phyloP scores from a whole-genome alignment of 2,329 filamentous ascomycete species.

The Ambrosiella beaveri region DNA sequence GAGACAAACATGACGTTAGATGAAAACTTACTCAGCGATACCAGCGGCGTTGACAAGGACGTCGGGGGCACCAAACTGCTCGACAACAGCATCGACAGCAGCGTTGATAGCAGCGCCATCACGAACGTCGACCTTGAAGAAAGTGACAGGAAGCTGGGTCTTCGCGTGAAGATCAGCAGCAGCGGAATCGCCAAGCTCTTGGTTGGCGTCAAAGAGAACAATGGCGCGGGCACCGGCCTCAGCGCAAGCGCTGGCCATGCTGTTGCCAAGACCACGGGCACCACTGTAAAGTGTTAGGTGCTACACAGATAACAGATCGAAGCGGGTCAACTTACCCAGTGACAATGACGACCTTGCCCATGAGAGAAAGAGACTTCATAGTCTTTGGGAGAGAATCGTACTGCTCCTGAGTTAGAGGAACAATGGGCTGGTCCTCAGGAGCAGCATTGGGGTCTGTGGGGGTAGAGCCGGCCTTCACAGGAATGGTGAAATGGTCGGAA shows the following conservation, averaged over 20 bases:
- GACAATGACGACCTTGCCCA: constrained; percentile 53
- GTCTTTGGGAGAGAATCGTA: constrained; percentile 43
- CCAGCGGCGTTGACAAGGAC: constrained; percentile 67
- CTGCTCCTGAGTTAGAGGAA: constrained; percentile 35
- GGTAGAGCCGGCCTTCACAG: constrained; percentile 29
- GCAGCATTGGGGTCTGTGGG: constrained; percentile 24
- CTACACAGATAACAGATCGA: not conserved
- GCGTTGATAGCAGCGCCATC: constrained; percentile 52
- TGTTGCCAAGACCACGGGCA: constrained; percentile 59
- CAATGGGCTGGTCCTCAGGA: constrained; percentile 29
- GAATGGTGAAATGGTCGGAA: constrained; percentile 37
- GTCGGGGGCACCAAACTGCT: constrained; percentile 51
- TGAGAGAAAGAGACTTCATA: constrained; percentile 50
- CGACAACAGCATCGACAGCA: constrained; percentile 47
- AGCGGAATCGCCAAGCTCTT: constrained; percentile 53
- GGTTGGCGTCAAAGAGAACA: constrained; percentile 60
- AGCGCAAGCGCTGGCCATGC: constrained; percentile 61
- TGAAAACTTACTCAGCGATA: constrained; percentile 41
- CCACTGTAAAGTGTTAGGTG: constrained; percentile 29
- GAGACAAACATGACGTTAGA: constrained; percentile 21
- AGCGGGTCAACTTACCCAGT: constrained; percentile 41
- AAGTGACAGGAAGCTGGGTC: constrained; percentile 55
- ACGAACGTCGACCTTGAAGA: constrained; percentile 66
- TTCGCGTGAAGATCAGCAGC: constrained; percentile 53
- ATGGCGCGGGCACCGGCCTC: constrained; percentile 60